Evolutionary conservation across 1,284 basidiomycete genomes (phyloP), one percentile per base, ranked within the genome.

Genomic region (Microbotryum lychnidis-dioicae): DNA sequence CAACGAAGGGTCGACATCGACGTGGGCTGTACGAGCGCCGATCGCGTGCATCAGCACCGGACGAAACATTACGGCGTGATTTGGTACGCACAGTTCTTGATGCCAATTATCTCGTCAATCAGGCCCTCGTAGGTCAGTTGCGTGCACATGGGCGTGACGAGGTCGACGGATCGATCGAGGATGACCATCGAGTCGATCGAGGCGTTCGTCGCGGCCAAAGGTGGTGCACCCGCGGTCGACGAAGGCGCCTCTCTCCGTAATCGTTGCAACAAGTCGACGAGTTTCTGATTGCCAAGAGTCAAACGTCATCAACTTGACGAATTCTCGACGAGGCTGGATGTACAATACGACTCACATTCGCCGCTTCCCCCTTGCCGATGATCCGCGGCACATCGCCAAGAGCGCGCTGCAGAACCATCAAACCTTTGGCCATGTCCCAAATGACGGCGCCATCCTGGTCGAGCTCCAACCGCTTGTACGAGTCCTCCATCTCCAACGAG

Each of bases 71-170:
- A 16, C 16, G 29, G 8, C 33, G 27, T 27, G 16, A 14, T n/a
- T 23, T 27, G 23, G 18, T 8, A 75, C 85, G 58, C 68, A 89
- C 92, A 87, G 70, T 96, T 91, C 75, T 83, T 87, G 66, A 98
- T 87, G 1, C 90, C 90, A 51, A 97, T 79, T 49, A 91, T 79
- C 74, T 98, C 96, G 72, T 98, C 94, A n/a, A 97, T 81, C 50
- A 99, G 84, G 20, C 96, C 96, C 74, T 97, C 87, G 72, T 97
- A 99, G 0, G 96, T 99, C 58, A 98, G 79, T 73, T 98, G 94
- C 1, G 94, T 98, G 52, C 94, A 84, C 58, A 98, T 80, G 1
- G 94, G 92, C 0, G 94, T 97, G 57, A 96, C 85, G 85, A 97
- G 88, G 74, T 98, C 96, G n/a, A 89, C 85, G 50, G 85, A 83